A percentile compares a stretch with the other conserved stretches of the same genome.
Conservation (phyloP, 768 basidiomycete genomes). For the Trametes meyenii region DNA sequence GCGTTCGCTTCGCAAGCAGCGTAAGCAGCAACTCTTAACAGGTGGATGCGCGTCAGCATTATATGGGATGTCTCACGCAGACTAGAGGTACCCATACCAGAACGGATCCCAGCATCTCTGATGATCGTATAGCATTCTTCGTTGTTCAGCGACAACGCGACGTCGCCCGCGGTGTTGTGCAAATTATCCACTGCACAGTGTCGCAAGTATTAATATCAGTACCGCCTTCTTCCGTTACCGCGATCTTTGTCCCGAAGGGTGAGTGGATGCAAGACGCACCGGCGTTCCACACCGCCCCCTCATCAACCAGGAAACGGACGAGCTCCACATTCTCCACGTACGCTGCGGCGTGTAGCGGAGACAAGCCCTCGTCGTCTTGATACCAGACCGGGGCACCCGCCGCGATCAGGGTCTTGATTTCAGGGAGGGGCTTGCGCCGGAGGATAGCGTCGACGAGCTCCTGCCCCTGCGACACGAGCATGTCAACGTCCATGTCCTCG, state of each 20-base stretch:
- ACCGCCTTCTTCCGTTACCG: background rate
- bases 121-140: slow-evolving; percentile 72
- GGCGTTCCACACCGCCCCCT: slow-evolving; percentile 91
- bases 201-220: background rate
- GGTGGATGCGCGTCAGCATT: background rate
- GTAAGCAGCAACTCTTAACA: slow-evolving; percentile 71
- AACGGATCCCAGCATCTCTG: slow-evolving; percentile 90
- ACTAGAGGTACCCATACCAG: slow-evolving; percentile 57
- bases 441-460: slow-evolving; percentile 63
- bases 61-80: slow-evolving; percentile 1
- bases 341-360: slow-evolving; percentile 85
- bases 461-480: slow-evolving; percentile 49
- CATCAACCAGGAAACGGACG: slow-evolving; percentile 66
- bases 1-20: slow-evolving; percentile 52
- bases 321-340: slow-evolving; percentile 70
- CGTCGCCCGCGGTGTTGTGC: slow-evolving; percentile 85
- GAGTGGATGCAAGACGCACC: slow-evolving; percentile 43
- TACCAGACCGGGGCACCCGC: slow-evolving; percentile 87
- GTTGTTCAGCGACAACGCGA: slow-evolving; percentile 87
- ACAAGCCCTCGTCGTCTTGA: slow-evolving; percentile 80
- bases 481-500: slow-evolving; percentile 28
- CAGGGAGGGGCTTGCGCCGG: slow-evolving; percentile 44
- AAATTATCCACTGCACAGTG: slow-evolving; percentile 65
- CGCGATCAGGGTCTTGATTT: slow-evolving; percentile 54
- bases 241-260: background rate